phyloP scores from a whole-genome alignment of 1,139 yeast species.

The Candida sp. region DNA sequence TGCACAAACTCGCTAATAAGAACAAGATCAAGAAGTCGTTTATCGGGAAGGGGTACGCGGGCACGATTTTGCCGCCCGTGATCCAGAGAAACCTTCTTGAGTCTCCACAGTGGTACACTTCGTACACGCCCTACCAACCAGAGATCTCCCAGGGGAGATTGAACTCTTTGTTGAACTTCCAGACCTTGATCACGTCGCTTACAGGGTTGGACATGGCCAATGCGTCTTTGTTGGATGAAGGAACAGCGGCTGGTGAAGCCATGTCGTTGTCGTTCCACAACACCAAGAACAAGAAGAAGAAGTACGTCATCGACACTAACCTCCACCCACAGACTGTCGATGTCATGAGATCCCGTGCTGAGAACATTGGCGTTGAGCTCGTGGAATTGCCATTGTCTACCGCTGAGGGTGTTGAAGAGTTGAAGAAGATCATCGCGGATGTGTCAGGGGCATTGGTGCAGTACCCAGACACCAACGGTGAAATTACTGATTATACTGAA shows the following conservation, averaged over 20 bases:
- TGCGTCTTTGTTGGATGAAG: conserved; percentile 94
- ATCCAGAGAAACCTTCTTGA: conserved; percentile 92
- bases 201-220: conserved; percentile 95
- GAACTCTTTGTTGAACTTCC: conserved; percentile 88
- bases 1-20: conserved; percentile 71
- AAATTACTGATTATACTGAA: conserved; percentile 55
- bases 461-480: conserved; percentile 91
- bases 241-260: conserved; percentile 98
- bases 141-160: conserved; percentile 97
- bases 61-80: conserved; percentile 89
- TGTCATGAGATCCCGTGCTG: conserved; percentile 81
- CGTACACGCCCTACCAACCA: conserved; percentile 98
- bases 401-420: conserved; percentile 44
- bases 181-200: conserved; percentile 85
- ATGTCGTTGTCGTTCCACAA: conserved; percentile 83
- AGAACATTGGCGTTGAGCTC: conserved; percentile 71
- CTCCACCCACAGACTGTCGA: conserved; percentile 87
- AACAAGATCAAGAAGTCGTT: conserved; percentile 74
- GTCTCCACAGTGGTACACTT: conserved; percentile 98
- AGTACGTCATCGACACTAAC: conserved; percentile 74
- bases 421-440: conserved; percentile 39
- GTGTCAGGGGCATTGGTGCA: conserved; percentile 88
- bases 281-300: conserved; percentile 66
- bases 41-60: conserved; percentile 95
- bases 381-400: conserved; percentile 60